phyloP scores from a whole-genome alignment of 305 asterid species.

The Fraxinus sp. region DNA sequence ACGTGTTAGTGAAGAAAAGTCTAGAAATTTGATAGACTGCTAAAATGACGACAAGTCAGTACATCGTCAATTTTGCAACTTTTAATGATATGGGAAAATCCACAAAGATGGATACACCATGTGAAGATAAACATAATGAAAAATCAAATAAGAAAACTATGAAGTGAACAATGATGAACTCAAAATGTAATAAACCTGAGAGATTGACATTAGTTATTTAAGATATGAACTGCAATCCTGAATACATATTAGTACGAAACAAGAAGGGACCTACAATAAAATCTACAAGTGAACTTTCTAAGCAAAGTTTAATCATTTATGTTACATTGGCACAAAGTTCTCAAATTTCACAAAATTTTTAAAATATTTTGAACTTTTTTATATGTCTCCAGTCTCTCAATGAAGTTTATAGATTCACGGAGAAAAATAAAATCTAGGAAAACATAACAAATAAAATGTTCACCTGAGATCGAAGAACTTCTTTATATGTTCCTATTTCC shows the following conservation, averaged over 20 bases:
- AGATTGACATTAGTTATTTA: neutral
- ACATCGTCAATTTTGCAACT: slow-evolving; percentile 4
- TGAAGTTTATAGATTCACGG: neutral
- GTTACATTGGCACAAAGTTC: neutral
- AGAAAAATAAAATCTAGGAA: neutral
- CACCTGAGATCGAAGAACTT: slow-evolving; percentile 99
- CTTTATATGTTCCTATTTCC: slow-evolving; percentile 98
- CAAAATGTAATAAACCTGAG: neutral
- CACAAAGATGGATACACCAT: neutral
- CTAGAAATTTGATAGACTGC: neutral
- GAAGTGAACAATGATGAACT: neutral
- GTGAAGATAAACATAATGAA: neutral
- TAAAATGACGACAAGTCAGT: slow-evolving; percentile 11
- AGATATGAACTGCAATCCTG: neutral
- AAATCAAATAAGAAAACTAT: neutral
- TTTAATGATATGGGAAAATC: neutral
- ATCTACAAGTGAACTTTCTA: neutral
- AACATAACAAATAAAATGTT: slow-evolving; percentile 11
- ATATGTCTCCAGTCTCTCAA: neutral
- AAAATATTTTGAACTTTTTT: neutral
- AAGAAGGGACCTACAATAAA: neutral
- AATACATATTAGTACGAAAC: neutral
- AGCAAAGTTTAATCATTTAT: neutral
- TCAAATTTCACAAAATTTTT: too few species aligned
- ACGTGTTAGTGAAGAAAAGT: neutral